Conservation (phyloP, 2,329 filamentous ascomycete species). For the Arthrobotrys megalospora region DNA sequence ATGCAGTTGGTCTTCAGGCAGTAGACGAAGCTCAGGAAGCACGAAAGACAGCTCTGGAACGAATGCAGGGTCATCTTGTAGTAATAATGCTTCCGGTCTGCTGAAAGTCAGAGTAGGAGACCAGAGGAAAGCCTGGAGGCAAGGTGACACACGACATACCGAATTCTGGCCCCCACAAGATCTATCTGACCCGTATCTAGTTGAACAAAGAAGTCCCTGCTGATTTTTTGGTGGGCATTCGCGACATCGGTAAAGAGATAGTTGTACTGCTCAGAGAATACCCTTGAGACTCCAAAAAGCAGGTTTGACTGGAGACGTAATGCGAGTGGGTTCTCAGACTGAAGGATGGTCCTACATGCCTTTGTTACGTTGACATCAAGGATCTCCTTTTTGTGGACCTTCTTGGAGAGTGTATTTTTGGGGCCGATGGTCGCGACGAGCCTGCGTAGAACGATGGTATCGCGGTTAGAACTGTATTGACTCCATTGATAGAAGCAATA, state of each 20-base stretch:
- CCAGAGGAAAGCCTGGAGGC: background rate
- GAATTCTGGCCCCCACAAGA: conserved; percentile 12
- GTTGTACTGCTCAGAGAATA: conserved; percentile 87
- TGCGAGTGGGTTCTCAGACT: conserved; percentile 88
- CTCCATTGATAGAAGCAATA: background rate
- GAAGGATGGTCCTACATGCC: conserved; percentile 89
- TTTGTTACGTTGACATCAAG: conserved; percentile 87
- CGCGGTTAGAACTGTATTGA: background rate
- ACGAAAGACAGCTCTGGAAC: conserved; percentile 71
- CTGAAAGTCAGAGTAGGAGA: background rate
- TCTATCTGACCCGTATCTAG: conserved; percentile 42
- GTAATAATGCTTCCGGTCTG: conserved; percentile 67
- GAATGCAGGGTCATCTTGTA: conserved; percentile 88
- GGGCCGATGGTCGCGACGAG: conserved; percentile 89
- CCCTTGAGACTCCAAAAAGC: conserved; percentile 72
- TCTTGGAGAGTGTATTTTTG: conserved; percentile 76
- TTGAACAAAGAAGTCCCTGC: conserved; percentile 32
- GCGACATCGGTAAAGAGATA: conserved; percentile 88
- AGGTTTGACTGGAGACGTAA: conserved; percentile 90
- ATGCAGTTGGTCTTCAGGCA: conserved; percentile 46
- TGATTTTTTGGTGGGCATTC: conserved; percentile 80
- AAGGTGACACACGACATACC: conserved; percentile 11
- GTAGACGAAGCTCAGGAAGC: conserved; percentile 1
- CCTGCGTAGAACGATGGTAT: conserved; percentile 71
- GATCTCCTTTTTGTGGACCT: conserved; percentile 87